These are phyloP conservation scores for Cucurbita ficifolia DNA, from an alignment of 306 rosid genomes.

Conservation along the genomic window DNA sequence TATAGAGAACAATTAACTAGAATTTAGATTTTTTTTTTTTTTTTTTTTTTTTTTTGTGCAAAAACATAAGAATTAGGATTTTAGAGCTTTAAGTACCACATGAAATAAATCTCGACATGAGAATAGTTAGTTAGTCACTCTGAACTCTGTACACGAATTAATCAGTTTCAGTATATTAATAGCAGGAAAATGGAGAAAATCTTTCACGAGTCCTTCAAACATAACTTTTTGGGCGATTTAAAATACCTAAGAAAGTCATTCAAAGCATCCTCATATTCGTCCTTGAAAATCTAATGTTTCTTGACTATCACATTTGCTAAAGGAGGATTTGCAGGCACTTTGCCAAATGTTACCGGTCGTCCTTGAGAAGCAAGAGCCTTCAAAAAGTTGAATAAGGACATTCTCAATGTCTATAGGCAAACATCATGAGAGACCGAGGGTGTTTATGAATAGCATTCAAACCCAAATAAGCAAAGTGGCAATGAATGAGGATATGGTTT, in stretches of 20 bases:
- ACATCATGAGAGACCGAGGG: background rate
- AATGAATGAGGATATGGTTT: background rate
- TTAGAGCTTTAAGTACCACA: background rate
- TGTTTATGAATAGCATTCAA: background rate
- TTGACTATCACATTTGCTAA: background rate
- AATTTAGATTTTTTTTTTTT: background rate
- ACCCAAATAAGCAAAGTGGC: background rate
- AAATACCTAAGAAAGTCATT: background rate
- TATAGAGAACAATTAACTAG: conserved; percentile 15
- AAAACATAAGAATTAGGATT: background rate
- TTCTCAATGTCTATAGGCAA: background rate
- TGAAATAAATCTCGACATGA: background rate
- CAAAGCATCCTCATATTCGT: background rate
- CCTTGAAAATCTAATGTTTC: background rate
- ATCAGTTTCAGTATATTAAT: background rate
- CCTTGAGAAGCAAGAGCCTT: background rate
- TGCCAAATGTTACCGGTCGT: background rate
- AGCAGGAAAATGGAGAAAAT: background rate
- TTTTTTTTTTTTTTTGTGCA: background rate
- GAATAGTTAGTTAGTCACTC: background rate
- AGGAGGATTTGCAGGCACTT: background rate
- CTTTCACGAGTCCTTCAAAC: background rate
- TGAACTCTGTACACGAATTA: background rate
- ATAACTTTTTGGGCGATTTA: background rate
- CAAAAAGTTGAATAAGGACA: background rate